Evolutionary conservation across 2,329 filamentous ascomycete species (phyloP), one percentile per base, ranked within the genome.

Genomic region (Ceratocystis lukuohia): DNA sequence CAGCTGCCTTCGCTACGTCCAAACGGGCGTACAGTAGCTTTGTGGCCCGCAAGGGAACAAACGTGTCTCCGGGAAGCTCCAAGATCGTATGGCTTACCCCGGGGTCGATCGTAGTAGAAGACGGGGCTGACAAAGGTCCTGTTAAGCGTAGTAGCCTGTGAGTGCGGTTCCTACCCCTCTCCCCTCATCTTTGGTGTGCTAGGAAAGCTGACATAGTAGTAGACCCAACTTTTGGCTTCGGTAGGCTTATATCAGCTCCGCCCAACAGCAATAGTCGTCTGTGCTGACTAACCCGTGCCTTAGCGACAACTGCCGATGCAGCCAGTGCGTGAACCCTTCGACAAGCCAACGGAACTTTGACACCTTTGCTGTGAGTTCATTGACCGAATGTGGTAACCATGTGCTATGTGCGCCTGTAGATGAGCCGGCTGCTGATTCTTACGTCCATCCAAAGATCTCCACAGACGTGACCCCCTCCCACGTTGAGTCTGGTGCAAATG

Each of bases 261-360:
- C 41, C 41, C 17, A 22, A 22, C 37, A 62, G 37, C 12, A 41
- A 41, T 41, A 41, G 37, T 15, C 20, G 53, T 44, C 17, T 17
- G 5, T 48, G 5, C 7, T 25, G 28, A 28, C 48, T 45, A 5
- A 61, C 20, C 30, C 10, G 56, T 25, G 10, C 30, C n/a, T 3
- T 44, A 77, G 77, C 25, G 77, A 79, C 65, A 79, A 78, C 62
- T 79, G 77, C 68, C 75, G 75, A n/a, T 79, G 77, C 69, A 70
- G 67, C 1, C 62, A 73, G 61, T 79, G 77, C 63, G 73, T 79
- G 17, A 77, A 79, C 59, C 73, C 74, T 61, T 74, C 77, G 56
- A 79, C 77, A 15, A 72, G 74, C 70, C 77, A 79, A 68, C 72
- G 76, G 64, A 77, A 74, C 65, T 75, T 77, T 67, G 72, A 79